Base-by-base conservation (phyloP, 2,329 filamentous ascomycete species). In the Ophiocordyceps camponoti-floridani region DNA sequence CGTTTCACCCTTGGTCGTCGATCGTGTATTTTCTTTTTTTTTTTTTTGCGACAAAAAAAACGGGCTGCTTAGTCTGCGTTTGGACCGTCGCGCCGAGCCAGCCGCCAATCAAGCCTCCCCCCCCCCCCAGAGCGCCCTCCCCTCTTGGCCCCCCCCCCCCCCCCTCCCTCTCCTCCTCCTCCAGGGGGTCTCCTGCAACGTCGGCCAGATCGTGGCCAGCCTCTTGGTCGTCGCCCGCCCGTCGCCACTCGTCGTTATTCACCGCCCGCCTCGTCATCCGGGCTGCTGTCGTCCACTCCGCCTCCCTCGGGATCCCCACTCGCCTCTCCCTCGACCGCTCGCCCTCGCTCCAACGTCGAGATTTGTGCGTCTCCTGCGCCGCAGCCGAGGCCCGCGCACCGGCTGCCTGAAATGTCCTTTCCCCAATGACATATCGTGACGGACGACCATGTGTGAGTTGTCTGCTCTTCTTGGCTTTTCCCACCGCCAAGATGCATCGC, bases 381-480 rank as follows among this genome's bases (percentile, higher is more conserved):
- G 14, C 38, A 13, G 16, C 38, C 18, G 13, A 16, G 14, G 16
- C 38, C 9, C 40, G 18, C 43, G 23, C 43, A 44, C 26, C n/a
- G 33, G 54, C 53, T 54, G 53, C 50, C 52, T 52, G 54, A 49
- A 49, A 54, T 60, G 60, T 52, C 53, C 60, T 62, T 55, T 49
- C 51, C 51, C 53, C 45, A 49, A 53, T 59, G 55, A 53, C 54
- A 56, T 53, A 60, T 58, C 55, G 63, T 64, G 62, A 62, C 50
- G 54, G 59, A 59, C 54, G 58, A 64, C 58, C 59, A 65, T 65
- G 62, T 65, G 62, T 65, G 62, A 58, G 62, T 62, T 41, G 16
- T 44, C 47, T 43, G 41, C 40, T 16, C 26, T 30, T 40, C 13
- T 43, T 42, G 43, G 45, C 42, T 37, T 44, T n/a, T 44, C n/a